phyloP scores from a whole-genome alignment of 208 protist genomes.

The Crithidia bombi region DNA sequence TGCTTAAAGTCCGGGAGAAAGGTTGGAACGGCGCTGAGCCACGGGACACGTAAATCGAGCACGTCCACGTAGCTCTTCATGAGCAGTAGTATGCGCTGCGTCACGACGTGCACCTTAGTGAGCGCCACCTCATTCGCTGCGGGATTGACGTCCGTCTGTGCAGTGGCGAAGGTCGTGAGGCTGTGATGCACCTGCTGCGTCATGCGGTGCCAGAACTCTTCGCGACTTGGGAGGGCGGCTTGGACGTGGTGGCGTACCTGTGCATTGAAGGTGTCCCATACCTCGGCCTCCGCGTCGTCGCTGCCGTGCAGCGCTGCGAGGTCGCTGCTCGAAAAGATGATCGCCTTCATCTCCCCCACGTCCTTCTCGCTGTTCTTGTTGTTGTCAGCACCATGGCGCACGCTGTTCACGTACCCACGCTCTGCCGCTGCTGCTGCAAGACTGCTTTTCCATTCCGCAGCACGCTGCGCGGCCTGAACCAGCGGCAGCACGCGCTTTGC shows the following conservation, averaged over 20 bases:
- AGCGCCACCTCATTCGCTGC: constrained; percentile 13
- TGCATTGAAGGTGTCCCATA: constrained; percentile 76
- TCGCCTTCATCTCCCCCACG: background rate
- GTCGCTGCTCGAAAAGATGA: constrained; percentile 11
- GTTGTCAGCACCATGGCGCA: background rate
- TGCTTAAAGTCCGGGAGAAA: constrained; percentile 58
- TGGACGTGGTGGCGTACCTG: constrained; percentile 67
- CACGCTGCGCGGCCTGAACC: constrained; percentile 50
- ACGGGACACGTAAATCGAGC: constrained; percentile 77
- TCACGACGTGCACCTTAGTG: constrained; percentile 61
- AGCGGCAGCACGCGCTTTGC: constrained; percentile 64
- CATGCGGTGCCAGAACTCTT: constrained; percentile 93
- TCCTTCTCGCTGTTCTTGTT: background rate
- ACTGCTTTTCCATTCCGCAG: constrained; percentile 1
- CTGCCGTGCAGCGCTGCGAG: constrained; percentile 25
- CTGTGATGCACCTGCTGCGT: constrained; percentile 86
- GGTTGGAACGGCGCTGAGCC: constrained; percentile 72
- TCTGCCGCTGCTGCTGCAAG: background rate
- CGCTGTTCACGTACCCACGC: background rate
- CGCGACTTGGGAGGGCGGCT: constrained; percentile 68
- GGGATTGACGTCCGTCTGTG: background rate
- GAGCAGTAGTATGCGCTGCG: constrained; percentile 79
- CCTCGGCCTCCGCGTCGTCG: constrained; percentile 37
- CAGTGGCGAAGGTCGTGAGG: constrained; percentile 23
- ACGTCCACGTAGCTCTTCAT: constrained; percentile 83